A percentile compares a stretch with the other conserved stretches of the same genome.
These are phyloP conservation scores for Jackrogersella minutella DNA, from an alignment of 495 filamentous ascomycete genomes.

Conservation along the genomic window DNA sequence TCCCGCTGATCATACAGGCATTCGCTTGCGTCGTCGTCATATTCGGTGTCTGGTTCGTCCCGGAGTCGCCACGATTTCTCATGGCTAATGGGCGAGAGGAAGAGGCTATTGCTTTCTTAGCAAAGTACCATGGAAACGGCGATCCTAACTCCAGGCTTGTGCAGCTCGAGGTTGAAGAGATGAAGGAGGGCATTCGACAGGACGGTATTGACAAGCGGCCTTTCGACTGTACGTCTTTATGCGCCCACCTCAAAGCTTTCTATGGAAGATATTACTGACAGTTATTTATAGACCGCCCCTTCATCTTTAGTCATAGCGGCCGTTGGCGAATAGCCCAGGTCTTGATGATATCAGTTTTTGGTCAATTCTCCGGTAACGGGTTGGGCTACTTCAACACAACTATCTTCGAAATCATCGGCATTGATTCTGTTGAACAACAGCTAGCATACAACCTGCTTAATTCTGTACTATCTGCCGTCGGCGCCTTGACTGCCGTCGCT, in stretches of 20 bases:
- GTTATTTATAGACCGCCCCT: conserved; percentile 48
- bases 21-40: conserved; percentile 58
- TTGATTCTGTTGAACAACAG: conserved; percentile 48
- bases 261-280: not conserved
- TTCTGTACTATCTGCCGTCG: conserved; percentile 54
- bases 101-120: conserved; percentile 61
- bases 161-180: conserved; percentile 64
- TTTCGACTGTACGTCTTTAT: conserved; percentile 51
- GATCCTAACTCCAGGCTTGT: conserved; percentile 62
- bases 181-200: conserved; percentile 62
- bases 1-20: conserved; percentile 57
- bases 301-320: conserved; percentile 53
- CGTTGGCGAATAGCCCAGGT: conserved; percentile 59
- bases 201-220: conserved; percentile 64
- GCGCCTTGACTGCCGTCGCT: conserved; percentile 53
- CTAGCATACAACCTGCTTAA: conserved; percentile 58
- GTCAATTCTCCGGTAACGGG: conserved; percentile 61
- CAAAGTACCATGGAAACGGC: conserved; percentile 67
- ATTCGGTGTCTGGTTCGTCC: conserved; percentile 64
- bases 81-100: conserved; percentile 62
- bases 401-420: conserved; percentile 47
- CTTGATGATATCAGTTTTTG: conserved; percentile 61
- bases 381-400: conserved; percentile 46
- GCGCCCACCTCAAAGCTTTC: not conserved
- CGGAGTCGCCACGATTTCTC: conserved; percentile 70